Conservation (phyloP, 805 yeast genomes). For the Osmozyma mogii region DNA sequence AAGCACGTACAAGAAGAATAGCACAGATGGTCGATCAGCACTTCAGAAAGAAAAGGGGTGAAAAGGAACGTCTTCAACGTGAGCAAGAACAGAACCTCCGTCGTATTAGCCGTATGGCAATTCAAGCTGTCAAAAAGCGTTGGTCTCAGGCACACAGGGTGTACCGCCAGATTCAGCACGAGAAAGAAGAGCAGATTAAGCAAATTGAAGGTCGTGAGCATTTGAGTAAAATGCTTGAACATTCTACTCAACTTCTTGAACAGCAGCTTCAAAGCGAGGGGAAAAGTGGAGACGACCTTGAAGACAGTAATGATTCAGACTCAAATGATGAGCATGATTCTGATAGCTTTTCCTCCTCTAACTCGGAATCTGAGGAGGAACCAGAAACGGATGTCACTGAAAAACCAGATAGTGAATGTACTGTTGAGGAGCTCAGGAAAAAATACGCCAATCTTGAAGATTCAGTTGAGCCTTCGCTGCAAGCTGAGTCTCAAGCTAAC, state of each 20-base stretch:
- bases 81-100: conserved; percentile 66
- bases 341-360: conserved; percentile 12
- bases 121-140: conserved; percentile 77
- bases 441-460: conserved; percentile 45
- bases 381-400: conserved; percentile 9
- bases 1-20: conserved; percentile 61
- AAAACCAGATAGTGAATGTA: conserved; percentile 40
- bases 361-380: conserved; percentile 15
- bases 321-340: conserved; percentile 17
- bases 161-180: conserved; percentile 60
- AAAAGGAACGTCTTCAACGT: conserved; percentile 71
- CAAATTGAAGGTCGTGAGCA: conserved; percentile 80
- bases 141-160: conserved; percentile 90
- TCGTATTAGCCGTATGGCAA: conserved; percentile 71
- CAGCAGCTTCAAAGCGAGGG: conserved; percentile 54
- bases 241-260: conserved; percentile 82
- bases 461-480: conserved; percentile 8
- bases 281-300: conserved; percentile 9
- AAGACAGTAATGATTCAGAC: conserved; percentile 17
- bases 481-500: conserved; percentile 8
- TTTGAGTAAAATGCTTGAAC: conserved; percentile 78
- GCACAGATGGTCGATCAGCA: conserved; percentile 81
- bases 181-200: conserved; percentile 73
- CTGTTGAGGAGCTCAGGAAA: conserved; percentile 47
- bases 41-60: conserved; percentile 80